Percentiles rank a stretch among this genome's conserved stretches.
phyloP scores from a whole-genome alignment of 2,329 filamentous ascomycete genomes.

The Cladosporium sp. region DNA sequence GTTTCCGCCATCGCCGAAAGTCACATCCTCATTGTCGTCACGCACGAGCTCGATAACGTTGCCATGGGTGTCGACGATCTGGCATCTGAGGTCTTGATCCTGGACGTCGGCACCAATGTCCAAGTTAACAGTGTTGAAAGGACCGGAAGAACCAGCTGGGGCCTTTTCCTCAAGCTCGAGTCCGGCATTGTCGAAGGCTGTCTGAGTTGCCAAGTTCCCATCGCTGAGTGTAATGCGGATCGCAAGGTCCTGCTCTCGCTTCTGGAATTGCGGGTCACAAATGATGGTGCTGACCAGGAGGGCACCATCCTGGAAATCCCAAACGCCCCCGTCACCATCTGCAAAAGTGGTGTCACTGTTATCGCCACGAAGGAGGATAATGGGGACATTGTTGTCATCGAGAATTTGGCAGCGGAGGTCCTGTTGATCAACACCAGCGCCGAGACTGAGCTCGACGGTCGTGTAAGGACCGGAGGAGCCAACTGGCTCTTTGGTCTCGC shows the following conservation, averaged over 20 bases:
- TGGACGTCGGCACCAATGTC: constrained; percentile 16
- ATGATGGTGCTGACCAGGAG: constrained; percentile 15
- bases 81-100: constrained; percentile 21
- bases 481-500: constrained; percentile 14
- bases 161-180: constrained; percentile 7
- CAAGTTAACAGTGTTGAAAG: constrained; percentile 19
- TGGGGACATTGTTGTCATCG: constrained; percentile 18
- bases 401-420: constrained; percentile 23
- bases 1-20: constrained; percentile 19
- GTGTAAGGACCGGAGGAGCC: constrained; percentile 19
- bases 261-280: constrained; percentile 21
- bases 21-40: constrained; percentile 19
- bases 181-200: constrained; percentile 11
- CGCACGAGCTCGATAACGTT: constrained; percentile 17
- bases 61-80: constrained; percentile 17
- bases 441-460: constrained; percentile 20
- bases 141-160: constrained; percentile 17
- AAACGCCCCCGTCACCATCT: constrained; percentile 19
- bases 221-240: constrained; percentile 20
- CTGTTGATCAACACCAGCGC: constrained; percentile 16
- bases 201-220: constrained; percentile 21
- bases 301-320: constrained; percentile 20
- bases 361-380: constrained; percentile 19
- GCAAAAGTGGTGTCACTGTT: constrained; percentile 21
- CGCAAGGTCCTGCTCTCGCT: constrained; percentile 4